Base-by-base conservation (phyloP, 192 early-diverging fungal species). In the Pilaira anomala region DNA sequence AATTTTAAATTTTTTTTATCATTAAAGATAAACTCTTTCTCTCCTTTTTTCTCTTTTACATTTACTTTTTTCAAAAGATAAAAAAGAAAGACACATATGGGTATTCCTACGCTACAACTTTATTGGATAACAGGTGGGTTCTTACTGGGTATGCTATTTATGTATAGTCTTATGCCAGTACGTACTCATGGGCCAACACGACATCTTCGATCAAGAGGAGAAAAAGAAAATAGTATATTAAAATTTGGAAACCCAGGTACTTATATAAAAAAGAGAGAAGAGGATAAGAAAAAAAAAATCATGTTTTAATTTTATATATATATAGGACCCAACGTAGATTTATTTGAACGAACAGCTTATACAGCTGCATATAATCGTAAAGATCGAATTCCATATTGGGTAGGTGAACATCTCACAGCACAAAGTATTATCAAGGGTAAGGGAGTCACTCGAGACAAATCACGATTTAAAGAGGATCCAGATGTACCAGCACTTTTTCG, bases 291-390 rank as follows among this genome's bases (percentile, higher is more conserved):
- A 44, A 25, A 45, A n/a, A 29, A 28, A 7, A 36, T 8, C 11
- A 19, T n/a, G n/a, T n/a, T n/a, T n/a, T n/a, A n/a, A n/a, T n/a
- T n/a, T n/a, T n/a, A n/a, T 14, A 25, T 39, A 33, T 26, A 16
- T 14, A 67, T 77, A 71, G 89, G 89, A 2, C 88, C 91, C 1
- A 69, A 89, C 8, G 81, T 83, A 36, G 92, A 93, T 70, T 72
- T 86, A 30, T 67, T 91, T 18, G 33, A 79, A 16, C 77, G 86
- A 30, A 80, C 80, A 6, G 79, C 81, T 40, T 93, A 92, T 71
- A 80, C 85, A 0, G 75, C 77, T 7, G 87, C 85, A 1, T 94
- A 81, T 69, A 91, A 91, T 74, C 78, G 79, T 40, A 63, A 66
- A 56, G 62, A 78, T 16, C 74, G 79, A 33, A 69, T 76, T 25